Evolutionary conservation across 2,329 filamentous ascomycete genomes (phyloP).

Genomic region (Epichloe gansuensis): DNA sequence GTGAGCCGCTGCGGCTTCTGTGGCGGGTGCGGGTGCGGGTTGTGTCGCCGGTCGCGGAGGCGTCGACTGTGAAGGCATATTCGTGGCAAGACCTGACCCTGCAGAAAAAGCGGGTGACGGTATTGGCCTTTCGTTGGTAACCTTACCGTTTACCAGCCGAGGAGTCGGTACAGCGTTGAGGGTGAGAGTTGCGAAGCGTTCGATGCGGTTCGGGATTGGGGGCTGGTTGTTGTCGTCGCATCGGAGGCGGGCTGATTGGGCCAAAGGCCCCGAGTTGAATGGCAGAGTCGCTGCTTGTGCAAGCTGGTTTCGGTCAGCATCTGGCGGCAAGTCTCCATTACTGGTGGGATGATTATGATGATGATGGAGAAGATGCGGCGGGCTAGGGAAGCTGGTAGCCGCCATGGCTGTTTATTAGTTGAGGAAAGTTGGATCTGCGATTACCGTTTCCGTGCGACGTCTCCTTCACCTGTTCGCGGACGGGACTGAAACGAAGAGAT

Average conservation of each 20-base stretch:
- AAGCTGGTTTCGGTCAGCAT: neutral
- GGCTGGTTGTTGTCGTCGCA: slow-evolving; percentile 11
- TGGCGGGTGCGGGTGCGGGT: neutral
- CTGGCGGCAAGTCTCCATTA: neutral
- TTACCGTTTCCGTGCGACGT: neutral
- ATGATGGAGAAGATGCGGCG: neutral
- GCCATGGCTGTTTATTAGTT: neutral
- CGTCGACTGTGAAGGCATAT: slow-evolving; percentile 11
- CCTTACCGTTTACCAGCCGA: neutral
- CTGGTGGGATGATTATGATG: neutral
- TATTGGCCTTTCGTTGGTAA: neutral
- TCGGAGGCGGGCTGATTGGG: slow-evolving; percentile 18
- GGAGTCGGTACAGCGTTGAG: neutral
- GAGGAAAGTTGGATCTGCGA: neutral
- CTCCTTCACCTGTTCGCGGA: no score
- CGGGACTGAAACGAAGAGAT: neutral
- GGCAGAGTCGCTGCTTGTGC: neutral
- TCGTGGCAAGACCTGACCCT: neutral
- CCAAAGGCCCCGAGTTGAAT: slow-evolving; percentile 4
- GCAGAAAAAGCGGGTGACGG: neutral
- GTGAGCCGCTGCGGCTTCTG: slow-evolving; percentile 6
- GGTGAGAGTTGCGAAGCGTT: slow-evolving; percentile 1
- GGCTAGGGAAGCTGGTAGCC: neutral
- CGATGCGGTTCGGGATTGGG: neutral
- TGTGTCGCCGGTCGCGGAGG: slow-evolving; percentile 8